A percentile compares a stretch with the other conserved stretches of the same genome.
Conservation (phyloP, 2,329 filamentous ascomycete species). For the Reticulascus tulasneorum region DNA sequence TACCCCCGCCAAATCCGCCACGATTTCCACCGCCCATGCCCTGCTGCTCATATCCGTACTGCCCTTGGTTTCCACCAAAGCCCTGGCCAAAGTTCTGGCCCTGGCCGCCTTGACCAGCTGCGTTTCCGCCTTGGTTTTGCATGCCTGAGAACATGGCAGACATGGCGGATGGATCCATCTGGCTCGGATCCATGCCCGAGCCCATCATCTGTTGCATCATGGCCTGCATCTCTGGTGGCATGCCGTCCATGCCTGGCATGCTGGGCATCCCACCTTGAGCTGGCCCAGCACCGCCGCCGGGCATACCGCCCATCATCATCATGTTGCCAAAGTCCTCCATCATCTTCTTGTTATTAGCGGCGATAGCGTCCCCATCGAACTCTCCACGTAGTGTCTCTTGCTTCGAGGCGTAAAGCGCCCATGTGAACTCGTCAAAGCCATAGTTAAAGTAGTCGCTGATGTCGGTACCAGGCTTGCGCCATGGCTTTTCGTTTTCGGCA, state of each 20-base stretch:
- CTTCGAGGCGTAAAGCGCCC: conserved; percentile 89
- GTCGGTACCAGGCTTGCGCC: conserved; percentile 91
- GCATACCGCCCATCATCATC: conserved; percentile 59
- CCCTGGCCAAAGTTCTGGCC: conserved; percentile 48
- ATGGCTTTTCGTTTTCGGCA: conserved; percentile 82
- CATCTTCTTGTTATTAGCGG: conserved; percentile 72
- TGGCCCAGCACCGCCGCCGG: conserved; percentile 27
- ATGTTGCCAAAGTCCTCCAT: conserved; percentile 65
- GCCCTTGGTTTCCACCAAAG: conserved; percentile 50
- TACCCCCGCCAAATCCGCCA: conserved; percentile 19
- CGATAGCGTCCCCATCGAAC: conserved; percentile 63
- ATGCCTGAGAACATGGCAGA: conserved; percentile 57
- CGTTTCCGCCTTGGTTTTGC: conserved; percentile 42
- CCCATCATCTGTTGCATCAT: conserved; percentile 71
- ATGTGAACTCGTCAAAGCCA: conserved; percentile 97
- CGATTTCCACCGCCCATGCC: conserved; percentile 38
- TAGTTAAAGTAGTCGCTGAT: conserved; percentile 99
- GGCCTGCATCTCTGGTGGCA: conserved; percentile 61
- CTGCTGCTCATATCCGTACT: conserved; percentile 47
- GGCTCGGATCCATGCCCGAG: conserved; percentile 59
- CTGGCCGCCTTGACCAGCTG: conserved; percentile 44
- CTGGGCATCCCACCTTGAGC: conserved; percentile 35
- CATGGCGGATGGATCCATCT: conserved; percentile 60
- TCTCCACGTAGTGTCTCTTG: conserved; percentile 76
- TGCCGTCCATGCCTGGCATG: conserved; percentile 59